These are phyloP conservation scores for Plantago coronopus DNA, from an alignment of 305 asterid species.

Conservation along the genomic window DNA sequence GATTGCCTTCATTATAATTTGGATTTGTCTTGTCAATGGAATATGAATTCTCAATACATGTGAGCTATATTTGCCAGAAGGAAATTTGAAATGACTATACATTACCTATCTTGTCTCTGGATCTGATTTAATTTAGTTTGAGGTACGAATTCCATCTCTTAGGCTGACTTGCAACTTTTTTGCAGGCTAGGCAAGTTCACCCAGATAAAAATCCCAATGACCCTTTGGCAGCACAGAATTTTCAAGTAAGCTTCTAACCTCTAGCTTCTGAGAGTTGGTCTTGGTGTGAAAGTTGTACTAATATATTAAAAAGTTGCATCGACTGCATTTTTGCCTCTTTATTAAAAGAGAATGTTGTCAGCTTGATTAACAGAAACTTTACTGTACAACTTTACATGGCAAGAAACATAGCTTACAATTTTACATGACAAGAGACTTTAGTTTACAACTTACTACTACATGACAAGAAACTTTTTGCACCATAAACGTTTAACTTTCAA, in stretches of 20 bases:
- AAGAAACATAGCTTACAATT: too few relatives aligned
- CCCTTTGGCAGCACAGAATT: slow-evolving; percentile 78
- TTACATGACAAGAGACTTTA: too few relatives aligned
- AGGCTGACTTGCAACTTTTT: slow-evolving; percentile 25
- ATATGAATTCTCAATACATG: too few relatives aligned
- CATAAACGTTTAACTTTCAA: background rate
- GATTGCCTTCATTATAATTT: too few relatives aligned
- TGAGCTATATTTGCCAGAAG: too few relatives aligned
- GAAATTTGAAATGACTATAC: background rate
- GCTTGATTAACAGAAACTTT: background rate
- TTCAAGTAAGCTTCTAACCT: slow-evolving; percentile 38
- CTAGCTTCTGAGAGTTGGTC: slow-evolving; percentile 4
- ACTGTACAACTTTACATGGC: background rate
- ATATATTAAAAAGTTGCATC: background rate
- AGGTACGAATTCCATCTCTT: background rate
- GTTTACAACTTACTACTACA: too few relatives aligned
- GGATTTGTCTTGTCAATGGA: too few relatives aligned
- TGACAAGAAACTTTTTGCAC: background rate
- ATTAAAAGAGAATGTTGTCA: background rate
- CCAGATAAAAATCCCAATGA: slow-evolving; percentile 97
- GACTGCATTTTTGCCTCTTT: background rate
- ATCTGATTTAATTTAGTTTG: background rate
- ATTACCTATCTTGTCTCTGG: background rate
- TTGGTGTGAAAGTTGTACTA: background rate
- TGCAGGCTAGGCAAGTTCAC: slow-evolving; percentile 97